These are phyloP conservation scores for Antitrichia curtipendula DNA, from an alignment of 225 moss, liverwort and hornwort genomes.

Conservation along the genomic window DNA sequence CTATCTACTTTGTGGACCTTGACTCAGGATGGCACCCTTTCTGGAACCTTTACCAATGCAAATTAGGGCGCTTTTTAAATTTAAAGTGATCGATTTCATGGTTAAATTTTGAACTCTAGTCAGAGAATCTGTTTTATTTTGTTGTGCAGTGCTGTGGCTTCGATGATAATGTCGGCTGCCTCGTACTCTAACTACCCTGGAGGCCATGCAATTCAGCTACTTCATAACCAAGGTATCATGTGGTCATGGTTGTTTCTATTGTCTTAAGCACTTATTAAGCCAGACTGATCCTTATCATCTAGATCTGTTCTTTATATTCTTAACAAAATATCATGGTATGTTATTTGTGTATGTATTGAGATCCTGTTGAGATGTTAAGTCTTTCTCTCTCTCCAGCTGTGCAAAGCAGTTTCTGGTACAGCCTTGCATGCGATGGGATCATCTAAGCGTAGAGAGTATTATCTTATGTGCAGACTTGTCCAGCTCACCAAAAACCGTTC, in stretches of 20 bases:
- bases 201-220: constrained; percentile 63
- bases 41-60: not conserved
- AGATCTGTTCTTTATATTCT: not conserved
- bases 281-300: not conserved
- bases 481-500: constrained; percentile 36
- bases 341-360: not conserved
- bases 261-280: not conserved
- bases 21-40: not conserved
- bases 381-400: not conserved
- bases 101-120: not conserved
- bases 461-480: constrained; percentile 38
- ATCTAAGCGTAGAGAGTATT: not conserved
- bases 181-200: constrained; percentile 96
- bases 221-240: constrained; percentile 59
- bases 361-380: not conserved
- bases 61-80: not conserved
- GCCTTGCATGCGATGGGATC: not conserved
- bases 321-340: not conserved
- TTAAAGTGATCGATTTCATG: not conserved
- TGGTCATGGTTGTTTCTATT: not conserved
- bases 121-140: not conserved
- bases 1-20: not conserved
- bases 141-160: constrained; percentile 44
- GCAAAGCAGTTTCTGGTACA: not conserved
- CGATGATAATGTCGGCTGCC: constrained; percentile 72